Conservation (phyloP, 148 eudicot genomes). For the Spergularia bocconei region DNA sequence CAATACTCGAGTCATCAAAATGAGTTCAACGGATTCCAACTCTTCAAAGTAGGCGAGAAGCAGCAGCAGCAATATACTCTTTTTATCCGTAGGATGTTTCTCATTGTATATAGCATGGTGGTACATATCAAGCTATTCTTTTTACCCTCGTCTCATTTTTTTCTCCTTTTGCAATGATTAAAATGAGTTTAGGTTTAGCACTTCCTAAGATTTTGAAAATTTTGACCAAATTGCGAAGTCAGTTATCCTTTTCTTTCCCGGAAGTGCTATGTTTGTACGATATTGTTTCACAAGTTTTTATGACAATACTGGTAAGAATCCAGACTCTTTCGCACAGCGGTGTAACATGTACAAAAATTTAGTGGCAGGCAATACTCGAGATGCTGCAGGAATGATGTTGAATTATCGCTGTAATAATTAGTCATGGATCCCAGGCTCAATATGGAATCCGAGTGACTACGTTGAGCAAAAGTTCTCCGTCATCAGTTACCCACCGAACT, state of each 20-base stretch:
- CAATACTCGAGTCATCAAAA: conserved; percentile 86
- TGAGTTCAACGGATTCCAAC: conserved; percentile 33
- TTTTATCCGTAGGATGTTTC: not conserved
- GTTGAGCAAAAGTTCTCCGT: too few species aligned
- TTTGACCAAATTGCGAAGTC: conserved; percentile 17
- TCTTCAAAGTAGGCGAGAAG: conserved; percentile 36
- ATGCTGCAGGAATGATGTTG: too few species aligned
- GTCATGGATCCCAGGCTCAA: too few species aligned
- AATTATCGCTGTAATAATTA: too few species aligned
- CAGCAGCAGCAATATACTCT: conserved; percentile 3
- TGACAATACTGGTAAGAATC: not conserved
- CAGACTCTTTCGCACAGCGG: not conserved
- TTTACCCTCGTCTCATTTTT: not conserved
- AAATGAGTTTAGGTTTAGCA: not conserved
- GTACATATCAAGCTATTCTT: conserved; percentile 23
- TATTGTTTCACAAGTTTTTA: not conserved
- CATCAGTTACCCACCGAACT: too few species aligned
- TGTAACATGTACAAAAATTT: too few species aligned
- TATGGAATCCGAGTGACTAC: too few species aligned
- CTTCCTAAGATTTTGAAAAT: conserved; percentile 12
- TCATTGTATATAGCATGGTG: conserved; percentile 25
- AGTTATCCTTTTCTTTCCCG: not conserved
- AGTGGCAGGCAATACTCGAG: too few species aligned
- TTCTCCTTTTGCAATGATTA: conserved; percentile 5
- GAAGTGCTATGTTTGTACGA: not conserved